Evolutionary conservation across 441 rosid species (phyloP), one percentile per base, ranked within the genome.

Genomic region (Populus trichocarpa): DNA sequence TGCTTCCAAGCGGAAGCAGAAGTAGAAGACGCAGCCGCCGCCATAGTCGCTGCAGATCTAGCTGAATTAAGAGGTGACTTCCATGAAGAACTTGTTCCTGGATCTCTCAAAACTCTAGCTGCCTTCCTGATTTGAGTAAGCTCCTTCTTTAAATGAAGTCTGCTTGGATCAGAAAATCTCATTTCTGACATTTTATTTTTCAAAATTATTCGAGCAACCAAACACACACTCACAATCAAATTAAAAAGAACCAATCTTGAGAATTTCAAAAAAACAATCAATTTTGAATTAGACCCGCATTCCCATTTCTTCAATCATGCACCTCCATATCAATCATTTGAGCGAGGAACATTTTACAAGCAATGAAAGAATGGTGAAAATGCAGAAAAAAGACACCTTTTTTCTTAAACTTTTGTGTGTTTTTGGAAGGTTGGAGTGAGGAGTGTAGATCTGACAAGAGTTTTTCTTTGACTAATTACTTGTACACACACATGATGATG

Each of bases 61-160:
- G 98, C 89, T 12, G 97, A 85, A 80, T 81, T 83, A 53, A 90
- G 88, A 67, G 97, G 96, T 3, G 98, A 93, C 82, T 86, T 93
- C 93, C 95, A 95, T 0, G 99, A 92, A 75, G 98, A 89, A 75
- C 91, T 86, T 40, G 98, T 96, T 5, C 97, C 97, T 14, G 99
- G 98, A 88, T 96, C 99, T 70, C 99, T 90, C 77, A 94, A 81
- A 78, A 90, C 86, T 16, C 97, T 84, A 22, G 94, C 88, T 66
- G 97, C 97, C 81, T 92, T 96, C 50, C 95, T 83, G 85, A 96
- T 94, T 88, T 93, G 98, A 82, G 92, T 91, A 3, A 93, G 92
- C 84, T 96, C 97, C 84, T 88, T 91, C 91, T 86, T 92, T 81
- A 95, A 85, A 81, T 96, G 97, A 28, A 92, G 78, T 73, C 89